Evolutionary conservation across 2,329 filamentous ascomycete genomes (phyloP).

Genomic region (Cytospora schulzeri): DNA sequence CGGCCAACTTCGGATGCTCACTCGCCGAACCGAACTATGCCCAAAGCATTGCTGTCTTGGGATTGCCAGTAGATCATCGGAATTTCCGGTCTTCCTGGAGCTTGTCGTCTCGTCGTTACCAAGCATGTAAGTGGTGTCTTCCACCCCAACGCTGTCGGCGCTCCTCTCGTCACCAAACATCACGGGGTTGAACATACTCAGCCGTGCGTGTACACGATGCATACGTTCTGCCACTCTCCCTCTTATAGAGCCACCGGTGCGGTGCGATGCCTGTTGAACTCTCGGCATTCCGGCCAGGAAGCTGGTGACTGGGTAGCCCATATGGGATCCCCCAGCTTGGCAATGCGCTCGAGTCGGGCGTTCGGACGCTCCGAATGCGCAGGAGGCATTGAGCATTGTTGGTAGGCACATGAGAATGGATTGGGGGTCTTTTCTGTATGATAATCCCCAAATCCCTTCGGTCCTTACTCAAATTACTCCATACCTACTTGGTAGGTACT

Average conservation of each 20-base stretch:
- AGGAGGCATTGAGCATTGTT: neutral
- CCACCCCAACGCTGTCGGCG: neutral
- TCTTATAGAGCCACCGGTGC: conserved; percentile 3
- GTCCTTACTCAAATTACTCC: conserved; percentile 46
- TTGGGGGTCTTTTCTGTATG: conserved; percentile 32
- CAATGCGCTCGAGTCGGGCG: neutral
- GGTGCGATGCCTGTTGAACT: neutral
- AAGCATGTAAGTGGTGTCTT: neutral
- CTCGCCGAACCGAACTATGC: neutral
- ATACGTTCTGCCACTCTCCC: conserved; percentile 3
- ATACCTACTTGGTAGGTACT: no score
- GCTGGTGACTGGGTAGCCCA: neutral
- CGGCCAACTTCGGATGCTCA: neutral
- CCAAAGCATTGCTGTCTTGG: neutral
- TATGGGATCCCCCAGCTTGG: neutral
- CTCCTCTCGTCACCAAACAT: conserved; percentile 5
- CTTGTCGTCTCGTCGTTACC: neutral
- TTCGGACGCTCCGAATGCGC: conserved; percentile 2
- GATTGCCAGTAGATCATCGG: neutral
- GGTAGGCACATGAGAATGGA: neutral
- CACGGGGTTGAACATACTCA: neutral
- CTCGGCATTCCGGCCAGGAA: neutral
- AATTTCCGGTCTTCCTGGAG: conserved; percentile 1
- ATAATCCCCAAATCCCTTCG: conserved; percentile 42
- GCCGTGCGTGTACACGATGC: neutral